A percentile compares a stretch with the other conserved stretches of the same genome.
phyloP scores from a whole-genome alignment of 176 grass and related monocot species.

The Oryza rufipogon region DNA sequence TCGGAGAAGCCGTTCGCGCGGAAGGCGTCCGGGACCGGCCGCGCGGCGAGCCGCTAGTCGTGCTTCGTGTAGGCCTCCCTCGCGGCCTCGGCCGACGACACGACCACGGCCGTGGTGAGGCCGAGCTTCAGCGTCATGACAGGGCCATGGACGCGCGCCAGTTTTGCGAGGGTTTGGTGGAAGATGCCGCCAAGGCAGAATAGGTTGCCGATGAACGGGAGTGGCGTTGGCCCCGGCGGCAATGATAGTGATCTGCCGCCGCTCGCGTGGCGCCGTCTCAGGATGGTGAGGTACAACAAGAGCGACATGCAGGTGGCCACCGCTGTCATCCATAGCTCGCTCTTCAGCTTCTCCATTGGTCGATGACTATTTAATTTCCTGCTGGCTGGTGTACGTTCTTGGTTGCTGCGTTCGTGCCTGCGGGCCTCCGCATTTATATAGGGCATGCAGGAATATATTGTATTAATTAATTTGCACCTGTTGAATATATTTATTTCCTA shows the following conservation, averaged over 20 bases:
- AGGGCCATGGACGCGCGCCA: slow-evolving; percentile 37
- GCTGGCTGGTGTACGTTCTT: no score
- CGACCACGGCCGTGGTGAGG: slow-evolving; percentile 16
- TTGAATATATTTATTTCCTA: no score
- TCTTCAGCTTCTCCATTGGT: slow-evolving; percentile 1
- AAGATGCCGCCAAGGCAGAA: slow-evolving; percentile 19
- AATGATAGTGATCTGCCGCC: background rate
- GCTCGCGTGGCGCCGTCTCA: background rate
- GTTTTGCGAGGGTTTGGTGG: slow-evolving; percentile 43
- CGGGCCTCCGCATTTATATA: no score
- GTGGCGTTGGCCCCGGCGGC: slow-evolving; percentile 34
- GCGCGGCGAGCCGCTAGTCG: slow-evolving; percentile 34
- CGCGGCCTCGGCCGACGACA: slow-evolving; percentile 43
- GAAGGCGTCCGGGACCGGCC: slow-evolving; percentile 25
- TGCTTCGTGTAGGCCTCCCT: slow-evolving; percentile 34
- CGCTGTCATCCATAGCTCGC: background rate
- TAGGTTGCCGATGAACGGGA: slow-evolving; percentile 47
- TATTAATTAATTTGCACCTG: no score
- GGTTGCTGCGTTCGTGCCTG: no score
- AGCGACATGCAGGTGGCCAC: slow-evolving; percentile 13
- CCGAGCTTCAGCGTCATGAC: slow-evolving; percentile 45
- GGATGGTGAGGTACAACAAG: slow-evolving; percentile 14
- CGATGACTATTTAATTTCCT: no score
- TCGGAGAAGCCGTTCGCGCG: slow-evolving; percentile 8
- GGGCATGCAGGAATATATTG: no score